Conservation (phyloP, 106 monocot genomes). For the Phalaenopsis aphrodite region DNA sequence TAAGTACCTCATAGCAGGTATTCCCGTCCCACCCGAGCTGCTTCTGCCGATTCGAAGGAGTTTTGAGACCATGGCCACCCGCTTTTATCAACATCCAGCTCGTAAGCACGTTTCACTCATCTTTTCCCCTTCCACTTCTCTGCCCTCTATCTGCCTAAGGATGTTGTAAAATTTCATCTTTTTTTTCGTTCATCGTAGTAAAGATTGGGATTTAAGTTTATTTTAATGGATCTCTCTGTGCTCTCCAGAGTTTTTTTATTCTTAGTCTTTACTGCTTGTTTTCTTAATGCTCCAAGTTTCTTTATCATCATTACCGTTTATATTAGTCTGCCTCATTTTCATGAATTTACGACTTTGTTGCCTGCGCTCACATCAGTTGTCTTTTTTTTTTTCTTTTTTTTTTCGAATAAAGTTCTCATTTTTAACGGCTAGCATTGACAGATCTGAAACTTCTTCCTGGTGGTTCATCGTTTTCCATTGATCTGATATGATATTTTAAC, state of each 20-base stretch:
- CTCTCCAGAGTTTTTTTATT: neutral
- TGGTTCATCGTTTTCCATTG: neutral
- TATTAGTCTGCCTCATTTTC: neutral
- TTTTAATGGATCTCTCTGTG: neutral
- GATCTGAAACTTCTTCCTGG: neutral
- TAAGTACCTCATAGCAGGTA: slow-evolving; percentile 39
- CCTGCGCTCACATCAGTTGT: too few species aligned
- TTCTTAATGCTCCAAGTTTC: neutral
- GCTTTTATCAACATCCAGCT: slow-evolving; percentile 33
- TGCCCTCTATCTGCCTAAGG: too few species aligned
- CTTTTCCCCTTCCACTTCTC: neutral
- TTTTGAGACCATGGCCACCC: slow-evolving; percentile 29
- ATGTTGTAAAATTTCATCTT: too few species aligned
- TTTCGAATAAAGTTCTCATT: too few species aligned
- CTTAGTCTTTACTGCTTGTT: too few species aligned
- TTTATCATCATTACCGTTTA: neutral
- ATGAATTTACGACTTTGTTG: neutral
- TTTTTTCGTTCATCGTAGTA: too few species aligned
- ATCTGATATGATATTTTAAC: neutral
- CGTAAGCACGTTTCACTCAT: slow-evolving; percentile 7
- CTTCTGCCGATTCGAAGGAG: slow-evolving; percentile 28
- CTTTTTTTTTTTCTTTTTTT: too few species aligned
- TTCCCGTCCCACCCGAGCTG: slow-evolving; percentile 34
- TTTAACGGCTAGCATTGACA: neutral
- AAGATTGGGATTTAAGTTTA: neutral